A percentile compares a stretch with the other conserved stretches of the same genome.
Evolutionary conservation across 2,329 filamentous ascomycete genomes (phyloP).

Genomic region (Alternaria triticina): DNA sequence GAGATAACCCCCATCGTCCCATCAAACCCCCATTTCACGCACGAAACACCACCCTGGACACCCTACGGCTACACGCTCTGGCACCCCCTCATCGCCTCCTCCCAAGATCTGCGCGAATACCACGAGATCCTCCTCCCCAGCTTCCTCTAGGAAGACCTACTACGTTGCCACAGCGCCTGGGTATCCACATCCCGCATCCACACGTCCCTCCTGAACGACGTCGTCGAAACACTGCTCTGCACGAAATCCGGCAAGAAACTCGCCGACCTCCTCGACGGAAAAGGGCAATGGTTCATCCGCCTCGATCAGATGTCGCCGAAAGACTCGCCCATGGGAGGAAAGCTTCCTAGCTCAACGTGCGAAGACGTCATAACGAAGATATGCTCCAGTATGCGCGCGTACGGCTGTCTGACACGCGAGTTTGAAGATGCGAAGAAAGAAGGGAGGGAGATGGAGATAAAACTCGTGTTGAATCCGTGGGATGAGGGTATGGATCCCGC

Average conservation of each 20-base stretch:
- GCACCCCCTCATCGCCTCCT: constrained; percentile 50
- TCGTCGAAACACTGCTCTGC: constrained; percentile 1
- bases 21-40: constrained; percentile 11
- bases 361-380: constrained; percentile 35
- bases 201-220: neutral
- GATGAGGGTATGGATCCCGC: constrained; percentile 48
- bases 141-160: constrained; percentile 43
- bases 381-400: constrained; percentile 49
- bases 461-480: constrained; percentile 53
- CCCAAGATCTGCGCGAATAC: constrained; percentile 40
- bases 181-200: neutral
- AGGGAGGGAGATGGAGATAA: constrained; percentile 19
- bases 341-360: neutral
- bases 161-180: constrained; percentile 16
- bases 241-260: constrained; percentile 6
- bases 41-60: constrained; percentile 19
- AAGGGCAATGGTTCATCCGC: constrained; percentile 47
- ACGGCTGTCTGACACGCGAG: constrained; percentile 38
- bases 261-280: constrained; percentile 7
- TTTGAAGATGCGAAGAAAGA: constrained; percentile 25
- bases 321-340: constrained; percentile 31
- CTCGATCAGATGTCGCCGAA: constrained; percentile 55
- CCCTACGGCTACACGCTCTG: constrained; percentile 53
- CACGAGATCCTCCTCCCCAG: constrained; percentile 14
- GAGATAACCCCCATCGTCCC: constrained; percentile 17